Evolutionary conservation across 768 basidiomycete genomes (phyloP).

Genomic region (Guyanaporus albipodus): DNA sequence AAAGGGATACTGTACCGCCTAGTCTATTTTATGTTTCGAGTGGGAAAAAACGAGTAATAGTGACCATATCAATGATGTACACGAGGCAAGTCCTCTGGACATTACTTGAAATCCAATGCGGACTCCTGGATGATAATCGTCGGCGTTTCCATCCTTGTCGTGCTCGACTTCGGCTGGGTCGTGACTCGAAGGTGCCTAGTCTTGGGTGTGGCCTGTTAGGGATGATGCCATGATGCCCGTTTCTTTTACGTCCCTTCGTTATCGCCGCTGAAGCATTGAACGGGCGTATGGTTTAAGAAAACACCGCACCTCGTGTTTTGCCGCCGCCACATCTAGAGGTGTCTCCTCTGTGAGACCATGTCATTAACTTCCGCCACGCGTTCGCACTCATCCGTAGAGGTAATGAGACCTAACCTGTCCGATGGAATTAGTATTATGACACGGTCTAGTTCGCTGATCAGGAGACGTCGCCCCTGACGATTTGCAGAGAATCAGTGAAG

Average conservation of each 20-base stretch:
- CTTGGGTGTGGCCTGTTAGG: too few relatives aligned
- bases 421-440: too few relatives aligned
- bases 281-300: background rate
- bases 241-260: conserved; percentile 2
- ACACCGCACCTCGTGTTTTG: conserved; percentile 3
- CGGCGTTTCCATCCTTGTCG: background rate
- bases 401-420: too few relatives aligned
- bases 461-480: background rate
- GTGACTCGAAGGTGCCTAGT: too few relatives aligned
- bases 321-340: background rate
- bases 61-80: background rate
- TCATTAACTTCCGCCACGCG: background rate
- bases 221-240: too few relatives aligned
- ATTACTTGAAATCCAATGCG: too few relatives aligned
- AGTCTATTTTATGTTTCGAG: background rate
- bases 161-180: too few relatives aligned
- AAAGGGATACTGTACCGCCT: background rate
- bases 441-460: background rate
- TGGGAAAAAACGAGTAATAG: background rate
- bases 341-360: background rate
- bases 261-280: background rate
- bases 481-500: background rate
- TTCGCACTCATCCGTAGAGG: too few relatives aligned
- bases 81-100: background rate
- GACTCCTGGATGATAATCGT: background rate